phyloP scores from a whole-genome alignment of 371 early-diverging fungal genomes.

The Mortierella sp. region DNA sequence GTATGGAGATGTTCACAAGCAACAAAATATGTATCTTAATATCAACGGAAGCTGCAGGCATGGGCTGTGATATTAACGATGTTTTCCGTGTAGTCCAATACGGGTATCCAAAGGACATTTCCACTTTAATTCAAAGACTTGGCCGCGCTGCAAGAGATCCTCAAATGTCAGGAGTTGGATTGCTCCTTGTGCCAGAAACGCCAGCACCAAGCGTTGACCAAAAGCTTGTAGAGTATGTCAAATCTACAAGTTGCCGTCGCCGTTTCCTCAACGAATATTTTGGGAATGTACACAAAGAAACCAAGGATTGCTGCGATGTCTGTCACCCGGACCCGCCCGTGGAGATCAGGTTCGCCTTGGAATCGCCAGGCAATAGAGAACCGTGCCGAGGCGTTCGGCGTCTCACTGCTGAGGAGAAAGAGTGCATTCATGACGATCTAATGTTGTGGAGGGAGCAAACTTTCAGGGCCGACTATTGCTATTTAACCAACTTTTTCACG shows the following conservation, averaged over 20 bases:
- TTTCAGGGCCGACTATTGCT: no score
- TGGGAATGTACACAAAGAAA: not conserved
- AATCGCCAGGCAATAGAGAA: no score
- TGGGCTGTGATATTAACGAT: conserved; percentile 17
- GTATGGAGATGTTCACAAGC: conserved; percentile 2
- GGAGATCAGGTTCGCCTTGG: no score
- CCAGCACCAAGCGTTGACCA: no score
- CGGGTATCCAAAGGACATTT: conserved; percentile 4
- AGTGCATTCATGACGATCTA: no score
- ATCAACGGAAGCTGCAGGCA: conserved; percentile 24
- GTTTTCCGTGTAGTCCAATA: conserved; percentile 13
- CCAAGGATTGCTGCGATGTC: not conserved
- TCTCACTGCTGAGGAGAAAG: no score
- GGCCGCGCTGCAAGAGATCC: conserved; percentile 14
- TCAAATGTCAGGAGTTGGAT: conserved; percentile 5
- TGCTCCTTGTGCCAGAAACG: not conserved
- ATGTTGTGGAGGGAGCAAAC: no score
- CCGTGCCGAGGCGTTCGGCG: no score
- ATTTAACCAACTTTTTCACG: no score
- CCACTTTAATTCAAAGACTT: conserved; percentile 5
- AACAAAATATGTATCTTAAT: conserved; percentile 1
- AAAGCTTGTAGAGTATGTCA: not conserved
- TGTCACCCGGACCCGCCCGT: no score
- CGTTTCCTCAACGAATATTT: no score
- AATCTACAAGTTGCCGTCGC: no score